Evolutionary conservation across 495 filamentous ascomycete species (phyloP), one percentile per base, ranked within the genome.

Genomic region (Penicillium steckii): DNA sequence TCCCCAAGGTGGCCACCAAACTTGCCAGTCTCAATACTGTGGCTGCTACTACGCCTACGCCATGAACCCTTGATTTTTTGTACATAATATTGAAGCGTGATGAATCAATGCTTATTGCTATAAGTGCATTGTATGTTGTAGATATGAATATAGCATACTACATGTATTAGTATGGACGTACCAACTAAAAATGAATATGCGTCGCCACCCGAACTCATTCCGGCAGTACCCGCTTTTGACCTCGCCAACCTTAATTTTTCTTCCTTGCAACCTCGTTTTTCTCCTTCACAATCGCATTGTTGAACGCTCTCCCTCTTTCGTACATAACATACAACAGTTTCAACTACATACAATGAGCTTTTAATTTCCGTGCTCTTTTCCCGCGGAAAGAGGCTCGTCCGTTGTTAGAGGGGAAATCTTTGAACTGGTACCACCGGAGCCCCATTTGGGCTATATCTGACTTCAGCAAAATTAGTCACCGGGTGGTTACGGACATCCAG

Each of bases 1-100:
- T 81, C 62, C 71, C 74, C 12, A 77, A 70, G 46, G 70, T 80
- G 19, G 72, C 70, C 19, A 48, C 59, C 19, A 78, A 77, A 43
- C 61, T 73, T 30, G 66, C 69, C 46, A 52, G 56, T 2, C 47
- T 60, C 9, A 46, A 50, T 15, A 37, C 15, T 3, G 33, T 3
- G 25, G 40, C 46, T 13, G 17, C 44, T 2, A 21, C 3, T 6
- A 6, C 5, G n/a, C 33, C n/a, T n/a, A n/a, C n/a, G n/a, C n/a
- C n/a, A n/a, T n/a, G n/a, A 37, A 37, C 13, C 33, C 33, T 17
- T 37, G 33, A 37, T 37, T 15, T 37, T 32, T 32, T 32, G 29
- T 3, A 17, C 27, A 8, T 17, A 9, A 2, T 3, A 26, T 33
- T 33, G 35, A 38, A 37, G 33, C 33, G n/a, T n/a, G 41, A 37